A percentile compares a stretch with the other conserved stretches of the same genome.
Evolutionary conservation across 805 yeast species (phyloP).

Genomic region (Starmerella lactis-condensi): DNA sequence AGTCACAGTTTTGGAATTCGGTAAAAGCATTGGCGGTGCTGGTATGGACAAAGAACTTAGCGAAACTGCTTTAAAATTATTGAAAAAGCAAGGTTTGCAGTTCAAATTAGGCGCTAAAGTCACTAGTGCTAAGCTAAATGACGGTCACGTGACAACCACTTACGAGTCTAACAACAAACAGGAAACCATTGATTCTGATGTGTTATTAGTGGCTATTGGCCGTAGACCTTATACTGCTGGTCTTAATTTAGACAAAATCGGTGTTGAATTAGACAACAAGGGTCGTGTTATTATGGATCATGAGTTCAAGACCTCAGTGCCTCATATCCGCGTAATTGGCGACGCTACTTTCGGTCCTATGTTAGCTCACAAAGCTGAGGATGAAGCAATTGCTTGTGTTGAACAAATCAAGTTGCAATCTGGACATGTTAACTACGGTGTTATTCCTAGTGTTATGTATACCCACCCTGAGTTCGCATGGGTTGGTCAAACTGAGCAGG

Average conservation of each 20-base stretch:
- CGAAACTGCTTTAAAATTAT: slow-evolving; percentile 69
- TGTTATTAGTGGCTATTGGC: slow-evolving; percentile 90
- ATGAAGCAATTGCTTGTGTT: slow-evolving; percentile 97
- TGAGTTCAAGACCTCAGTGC: slow-evolving; percentile 77
- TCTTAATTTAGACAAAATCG: slow-evolving; percentile 70
- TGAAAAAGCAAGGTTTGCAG: slow-evolving; percentile 86
- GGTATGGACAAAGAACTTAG: slow-evolving; percentile 97
- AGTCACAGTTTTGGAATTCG: slow-evolving; percentile 88
- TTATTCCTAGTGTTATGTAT: slow-evolving; percentile 97
- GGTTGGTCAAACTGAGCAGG: slow-evolving; percentile 95
- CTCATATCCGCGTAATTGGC: slow-evolving; percentile 93
- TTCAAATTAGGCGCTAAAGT: slow-evolving; percentile 90
- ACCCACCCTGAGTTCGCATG: slow-evolving; percentile 99
- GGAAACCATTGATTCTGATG: slow-evolving; percentile 77
- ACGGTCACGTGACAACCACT: slow-evolving; percentile 71
- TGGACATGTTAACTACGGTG: slow-evolving; percentile 96
- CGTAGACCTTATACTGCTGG: slow-evolving; percentile 95
- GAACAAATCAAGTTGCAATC: slow-evolving; percentile 84
- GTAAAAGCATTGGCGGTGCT: slow-evolving; percentile 88
- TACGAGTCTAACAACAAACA: slow-evolving; percentile 81
- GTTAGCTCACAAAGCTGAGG: slow-evolving; percentile 99
- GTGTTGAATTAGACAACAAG: slow-evolving; percentile 75
- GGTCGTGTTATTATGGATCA: slow-evolving; percentile 90
- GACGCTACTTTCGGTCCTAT: slow-evolving; percentile 97
- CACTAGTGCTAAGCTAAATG: slow-evolving; percentile 65